These are phyloP conservation scores for Pseudofabraea citricarpa DNA, from an alignment of 2,329 filamentous ascomycete genomes.

Conservation along the genomic window DNA sequence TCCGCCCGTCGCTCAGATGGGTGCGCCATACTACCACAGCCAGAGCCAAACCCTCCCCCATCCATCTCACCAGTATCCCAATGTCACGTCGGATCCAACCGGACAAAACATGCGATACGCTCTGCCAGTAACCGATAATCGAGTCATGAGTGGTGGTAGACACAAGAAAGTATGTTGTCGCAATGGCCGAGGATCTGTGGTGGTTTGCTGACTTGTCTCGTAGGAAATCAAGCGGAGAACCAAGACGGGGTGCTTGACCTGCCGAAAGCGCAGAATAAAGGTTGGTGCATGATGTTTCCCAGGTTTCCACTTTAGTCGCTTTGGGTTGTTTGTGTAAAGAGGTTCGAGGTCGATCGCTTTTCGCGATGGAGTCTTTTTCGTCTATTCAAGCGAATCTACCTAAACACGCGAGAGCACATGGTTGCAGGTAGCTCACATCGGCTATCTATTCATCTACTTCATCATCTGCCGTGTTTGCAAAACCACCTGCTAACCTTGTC, in stretches of 20 bases:
- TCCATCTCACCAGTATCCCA: slow-evolving; percentile 40
- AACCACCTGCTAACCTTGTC: slow-evolving; percentile 15
- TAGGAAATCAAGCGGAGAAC: slow-evolving; percentile 72
- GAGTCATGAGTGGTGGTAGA: slow-evolving; percentile 55
- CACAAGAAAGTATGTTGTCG: slow-evolving; percentile 44
- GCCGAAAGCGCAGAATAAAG: slow-evolving; percentile 67
- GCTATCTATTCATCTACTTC: slow-evolving; percentile 12
- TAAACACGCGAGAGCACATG: slow-evolving; percentile 31
- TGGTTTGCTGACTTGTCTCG: slow-evolving; percentile 20
- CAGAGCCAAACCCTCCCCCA: slow-evolving; percentile 33
- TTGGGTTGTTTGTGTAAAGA: slow-evolving; percentile 17
- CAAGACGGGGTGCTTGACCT: slow-evolving; percentile 67
- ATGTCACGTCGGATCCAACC: slow-evolving; percentile 41
- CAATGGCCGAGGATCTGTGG: slow-evolving; percentile 9
- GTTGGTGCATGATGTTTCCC: slow-evolving; percentile 39
- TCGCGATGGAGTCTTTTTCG: slow-evolving; percentile 28
- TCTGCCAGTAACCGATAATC: slow-evolving; percentile 45
- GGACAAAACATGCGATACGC: slow-evolving; percentile 47
- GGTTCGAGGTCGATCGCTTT: slow-evolving; percentile 22
- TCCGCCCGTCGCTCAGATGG: slow-evolving; percentile 46
- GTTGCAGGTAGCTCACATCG: slow-evolving; percentile 13
- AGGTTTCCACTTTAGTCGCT: slow-evolving; percentile 12
- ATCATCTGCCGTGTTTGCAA: background rate
- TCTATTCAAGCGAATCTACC: slow-evolving; percentile 31
- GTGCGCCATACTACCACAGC: slow-evolving; percentile 40